A percentile compares a stretch with the other conserved stretches of the same genome.
Evolutionary conservation across 2,329 filamentous ascomycete species (phyloP).

Genomic region (Colletotrichum sp.): DNA sequence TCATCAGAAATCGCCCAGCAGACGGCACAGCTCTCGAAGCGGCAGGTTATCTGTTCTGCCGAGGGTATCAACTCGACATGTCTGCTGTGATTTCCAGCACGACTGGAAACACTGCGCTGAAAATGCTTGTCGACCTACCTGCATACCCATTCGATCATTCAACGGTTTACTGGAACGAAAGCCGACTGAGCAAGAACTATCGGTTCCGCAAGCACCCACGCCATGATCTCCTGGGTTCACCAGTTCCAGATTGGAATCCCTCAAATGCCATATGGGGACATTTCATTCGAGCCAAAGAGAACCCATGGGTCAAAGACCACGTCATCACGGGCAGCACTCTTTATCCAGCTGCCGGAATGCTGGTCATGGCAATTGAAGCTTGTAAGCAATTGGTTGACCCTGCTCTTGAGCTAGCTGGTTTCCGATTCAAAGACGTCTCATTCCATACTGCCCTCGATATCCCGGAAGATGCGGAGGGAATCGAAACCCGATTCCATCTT

Average conservation of each 20-base stretch:
- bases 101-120: neutral
- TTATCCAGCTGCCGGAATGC: slow-evolving; percentile 31
- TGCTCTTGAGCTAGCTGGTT: neutral
- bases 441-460: neutral
- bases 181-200: neutral
- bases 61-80: neutral
- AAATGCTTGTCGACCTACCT: slow-evolving; percentile 46
- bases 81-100: neutral
- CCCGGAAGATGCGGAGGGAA: neutral
- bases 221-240: neutral
- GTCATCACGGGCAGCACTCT: slow-evolving; percentile 32
- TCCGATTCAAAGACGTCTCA: neutral
- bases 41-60: neutral
- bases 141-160: slow-evolving; percentile 60
- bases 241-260: neutral
- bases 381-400: neutral
- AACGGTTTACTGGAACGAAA: slow-evolving; percentile 33
- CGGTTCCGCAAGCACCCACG: neutral
- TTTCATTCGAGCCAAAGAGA: slow-evolving; percentile 25
- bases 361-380: neutral
- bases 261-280: slow-evolving; percentile 36
- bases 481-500: neutral
- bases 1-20: neutral
- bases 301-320: slow-evolving; percentile 46
- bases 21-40: neutral